These are phyloP conservation scores for Plasmodium malariae DNA, from an alignment of 169 alveolate species.

Conservation along the genomic window DNA sequence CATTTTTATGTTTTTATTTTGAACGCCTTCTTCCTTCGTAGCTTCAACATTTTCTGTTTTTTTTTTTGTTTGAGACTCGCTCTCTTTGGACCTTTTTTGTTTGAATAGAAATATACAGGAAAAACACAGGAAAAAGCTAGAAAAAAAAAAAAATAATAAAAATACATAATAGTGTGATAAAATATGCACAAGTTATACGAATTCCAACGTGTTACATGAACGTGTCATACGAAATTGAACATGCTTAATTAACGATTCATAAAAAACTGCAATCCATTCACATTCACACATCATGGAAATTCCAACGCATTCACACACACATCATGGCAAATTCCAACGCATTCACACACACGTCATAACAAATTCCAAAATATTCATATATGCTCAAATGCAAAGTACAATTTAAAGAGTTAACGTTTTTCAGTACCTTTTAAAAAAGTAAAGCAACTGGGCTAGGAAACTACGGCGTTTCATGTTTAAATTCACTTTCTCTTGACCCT, in stretches of 20 bases:
- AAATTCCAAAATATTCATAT: too few species aligned
- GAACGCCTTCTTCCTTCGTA: neutral
- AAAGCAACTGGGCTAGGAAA: neutral
- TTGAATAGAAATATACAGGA: neutral
- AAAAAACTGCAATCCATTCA: too few species aligned
- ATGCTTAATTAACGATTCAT: too few species aligned
- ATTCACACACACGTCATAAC: too few species aligned
- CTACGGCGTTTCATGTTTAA: neutral
- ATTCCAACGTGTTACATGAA: neutral
- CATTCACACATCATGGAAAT: too few species aligned
- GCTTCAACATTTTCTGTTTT: conserved; percentile 13
- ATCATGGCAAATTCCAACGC: too few species aligned
- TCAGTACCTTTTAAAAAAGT: conserved; percentile 32
- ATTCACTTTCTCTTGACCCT: neutral
- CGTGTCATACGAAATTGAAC: too few species aligned
- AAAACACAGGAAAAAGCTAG: conserved; percentile 10
- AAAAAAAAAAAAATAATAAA: conserved; percentile 19
- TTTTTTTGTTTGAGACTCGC: neutral
- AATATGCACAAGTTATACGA: neutral
- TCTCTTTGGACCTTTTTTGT: neutral
- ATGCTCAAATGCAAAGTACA: too few species aligned
- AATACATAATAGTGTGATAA: neutral
- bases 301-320: too few species aligned
- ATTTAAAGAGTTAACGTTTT: too few species aligned
- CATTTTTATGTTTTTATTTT: neutral